Base-by-base conservation (phyloP, 2,329 filamentous ascomycete species). In the Trichoderma simmonsii region DNA sequence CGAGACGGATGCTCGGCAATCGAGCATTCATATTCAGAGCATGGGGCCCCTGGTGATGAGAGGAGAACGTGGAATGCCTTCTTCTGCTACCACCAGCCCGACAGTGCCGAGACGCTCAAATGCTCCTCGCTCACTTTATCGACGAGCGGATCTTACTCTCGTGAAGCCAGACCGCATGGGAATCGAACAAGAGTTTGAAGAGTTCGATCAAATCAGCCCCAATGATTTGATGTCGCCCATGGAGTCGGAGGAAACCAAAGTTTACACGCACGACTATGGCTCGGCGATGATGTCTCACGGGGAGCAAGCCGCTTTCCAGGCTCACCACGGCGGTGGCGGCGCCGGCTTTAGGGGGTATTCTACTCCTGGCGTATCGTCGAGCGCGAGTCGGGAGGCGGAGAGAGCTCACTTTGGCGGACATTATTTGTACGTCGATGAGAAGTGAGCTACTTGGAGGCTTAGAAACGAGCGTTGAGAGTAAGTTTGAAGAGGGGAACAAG, bases 281-380 rank as follows among this genome's bases (percentile, higher is more conserved):
- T 30, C 62, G 6, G 24, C n/a, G 11, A n/a, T 39, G 39, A 54
- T 71, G 36, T 9, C 62, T 11, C 63, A 62, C 9, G 70, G 54
- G 4, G 56, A 61, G 7, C 70, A 67, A n/a, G 21, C 70, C 6
- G 70, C 70, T 11, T 67, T 71, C n/a, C 70, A 71, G n/a, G 34
- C 51, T 6, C 62, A 54, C 18, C 62, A 66, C 14, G 32, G 56
- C 3, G 34, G 60, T 3, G 5, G 36, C 14, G 6, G 14, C 6
- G 28, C 24, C 24, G 24, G 39, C 54, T 71, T 51, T 12, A 60
- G 70, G 21, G 24, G 36, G 1, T 67, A 62, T 30, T 8, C 63
- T 6, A 3, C 34, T 11, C 21, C 61, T 24, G 54, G 56, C 14
- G 26, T 56, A 21, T 36, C 60, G 61, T 65, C 51, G 7, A 51